Percentiles rank a stretch among this genome's conserved stretches.
These are phyloP conservation scores for Botrytis fragariae DNA, from an alignment of 2,329 filamentous ascomycete genomes.

Conservation along the genomic window DNA sequence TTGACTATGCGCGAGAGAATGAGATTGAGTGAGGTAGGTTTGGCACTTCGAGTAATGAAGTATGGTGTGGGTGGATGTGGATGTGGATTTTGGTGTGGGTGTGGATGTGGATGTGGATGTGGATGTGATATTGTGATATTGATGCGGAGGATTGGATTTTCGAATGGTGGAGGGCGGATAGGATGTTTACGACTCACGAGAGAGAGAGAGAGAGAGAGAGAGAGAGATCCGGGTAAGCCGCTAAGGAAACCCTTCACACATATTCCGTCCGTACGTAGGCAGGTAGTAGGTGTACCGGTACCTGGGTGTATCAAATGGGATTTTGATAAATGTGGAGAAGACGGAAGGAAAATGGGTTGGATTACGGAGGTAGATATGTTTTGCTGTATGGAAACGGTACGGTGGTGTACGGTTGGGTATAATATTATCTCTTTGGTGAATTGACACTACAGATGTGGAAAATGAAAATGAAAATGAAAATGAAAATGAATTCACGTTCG, in stretches of 20 bases:
- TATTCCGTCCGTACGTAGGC: background rate
- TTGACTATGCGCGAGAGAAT: background rate
- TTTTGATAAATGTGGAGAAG: background rate
- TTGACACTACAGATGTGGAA: no score
- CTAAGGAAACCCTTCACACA: background rate
- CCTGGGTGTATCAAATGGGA: background rate
- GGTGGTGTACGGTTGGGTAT: background rate
- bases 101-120: background rate
- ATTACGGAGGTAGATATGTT: background rate
- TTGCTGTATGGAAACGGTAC: background rate
- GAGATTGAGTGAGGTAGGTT: background rate
- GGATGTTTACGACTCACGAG: background rate
- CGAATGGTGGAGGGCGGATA: slow-evolving; percentile 8
- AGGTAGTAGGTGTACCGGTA: background rate
- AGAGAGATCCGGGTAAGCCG: background rate
- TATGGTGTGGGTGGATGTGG: background rate
- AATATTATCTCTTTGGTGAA: no score
- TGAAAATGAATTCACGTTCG: background rate
- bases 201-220: background rate
- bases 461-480: no score
- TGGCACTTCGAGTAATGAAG: background rate
- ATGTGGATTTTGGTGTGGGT: background rate
- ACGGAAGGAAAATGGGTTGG: background rate
- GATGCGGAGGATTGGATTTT: background rate
- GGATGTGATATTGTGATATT: background rate